Evolutionary conservation across 1,284 basidiomycete genomes (phyloP), one percentile per base, ranked within the genome.

Genomic region (Meira miltonrushii): DNA sequence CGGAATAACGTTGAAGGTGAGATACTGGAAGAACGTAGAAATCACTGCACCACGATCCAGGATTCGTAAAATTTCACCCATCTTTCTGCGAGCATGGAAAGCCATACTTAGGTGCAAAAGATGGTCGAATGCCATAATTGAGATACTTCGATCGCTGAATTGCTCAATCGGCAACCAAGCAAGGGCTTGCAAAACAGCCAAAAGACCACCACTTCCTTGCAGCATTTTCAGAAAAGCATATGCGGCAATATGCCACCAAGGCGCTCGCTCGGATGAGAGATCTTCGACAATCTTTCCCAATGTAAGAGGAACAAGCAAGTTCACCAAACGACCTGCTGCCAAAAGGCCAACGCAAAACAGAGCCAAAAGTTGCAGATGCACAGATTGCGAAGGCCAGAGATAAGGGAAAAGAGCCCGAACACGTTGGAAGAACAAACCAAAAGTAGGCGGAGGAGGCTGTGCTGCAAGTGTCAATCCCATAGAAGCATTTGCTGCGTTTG

Each of bases 101-200:
- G 87, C 84, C 67, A 92, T 86, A 9, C 87, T 88, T 21, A 94
- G 84, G 63, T 75, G 68, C 49, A 77, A 67, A 23, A 73, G 59
- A 51, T 73, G 75, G 43, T 74, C 66, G 46, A 78, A 78, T n/a
- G 74, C 71, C 70, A 77, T 72, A 47, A 74, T 64, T 58, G 69
- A 72, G 69, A 77, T 72, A 61, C 65, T 64, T 39, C 75, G 62
- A 55, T 77, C 73, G 62, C 87, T 90, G 75, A 86, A 89, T 80
- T 91, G 89, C 85, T 91, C 88, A 28, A 93, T 87, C 1, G 90
- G 89, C 11, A 86, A 84, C 88, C 89, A 79, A 9, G 72, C 54
- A 40, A 73, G 57, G 48, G 66, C 67, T 51, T 75, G 74, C n/a
- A 69, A 37, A 2, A 75, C 72, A 33, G 55, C 54, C 25, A 77